These are phyloP conservation scores for Bassia scoparia DNA, from an alignment of 148 eudicot genomes.

Conservation along the genomic window DNA sequence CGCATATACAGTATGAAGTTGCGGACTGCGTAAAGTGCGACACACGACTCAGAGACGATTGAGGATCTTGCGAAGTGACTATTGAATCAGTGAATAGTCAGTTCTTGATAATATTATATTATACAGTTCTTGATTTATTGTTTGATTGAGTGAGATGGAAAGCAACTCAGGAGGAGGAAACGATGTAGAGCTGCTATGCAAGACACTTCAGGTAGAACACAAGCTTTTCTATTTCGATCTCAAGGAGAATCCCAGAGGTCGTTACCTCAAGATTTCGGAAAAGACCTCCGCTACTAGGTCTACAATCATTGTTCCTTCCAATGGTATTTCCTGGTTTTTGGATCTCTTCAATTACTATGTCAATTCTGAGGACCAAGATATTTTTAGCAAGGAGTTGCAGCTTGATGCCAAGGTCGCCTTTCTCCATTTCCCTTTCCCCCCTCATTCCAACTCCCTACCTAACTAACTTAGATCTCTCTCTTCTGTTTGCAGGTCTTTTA, in stretches of 20 bases:
- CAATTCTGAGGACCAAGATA: constrained; percentile 66
- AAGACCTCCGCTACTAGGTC: constrained; percentile 93
- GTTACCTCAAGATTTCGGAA: constrained; percentile 90
- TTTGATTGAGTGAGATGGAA: constrained; percentile 36
- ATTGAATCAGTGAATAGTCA: not conserved
- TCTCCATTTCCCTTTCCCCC: too few species aligned
- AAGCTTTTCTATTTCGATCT: constrained; percentile 95
- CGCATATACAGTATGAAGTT: too few species aligned
- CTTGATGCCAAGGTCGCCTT: constrained; percentile 67
- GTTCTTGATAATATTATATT: constrained; percentile 21
- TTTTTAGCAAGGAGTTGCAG: constrained; percentile 88
- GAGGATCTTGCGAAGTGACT: not conserved
- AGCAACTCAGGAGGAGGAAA: constrained; percentile 55
- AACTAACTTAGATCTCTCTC: not conserved
- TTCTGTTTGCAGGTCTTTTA: constrained; percentile 66
- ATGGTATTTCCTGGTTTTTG: constrained; percentile 82
- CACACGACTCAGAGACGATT: not conserved
- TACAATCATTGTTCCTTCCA: constrained; percentile 82
- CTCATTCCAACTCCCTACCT: not conserved
- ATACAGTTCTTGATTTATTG: not conserved
- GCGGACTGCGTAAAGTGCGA: not conserved
- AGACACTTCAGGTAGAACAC: constrained; percentile 93
- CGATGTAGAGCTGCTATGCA: constrained; percentile 77
- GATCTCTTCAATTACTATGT: constrained; percentile 90
- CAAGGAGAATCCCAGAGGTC: constrained; percentile 95